Evolutionary conservation across 2,329 filamentous ascomycete species (phyloP).

Genomic region (Macrophomina pseudophaseolina): DNA sequence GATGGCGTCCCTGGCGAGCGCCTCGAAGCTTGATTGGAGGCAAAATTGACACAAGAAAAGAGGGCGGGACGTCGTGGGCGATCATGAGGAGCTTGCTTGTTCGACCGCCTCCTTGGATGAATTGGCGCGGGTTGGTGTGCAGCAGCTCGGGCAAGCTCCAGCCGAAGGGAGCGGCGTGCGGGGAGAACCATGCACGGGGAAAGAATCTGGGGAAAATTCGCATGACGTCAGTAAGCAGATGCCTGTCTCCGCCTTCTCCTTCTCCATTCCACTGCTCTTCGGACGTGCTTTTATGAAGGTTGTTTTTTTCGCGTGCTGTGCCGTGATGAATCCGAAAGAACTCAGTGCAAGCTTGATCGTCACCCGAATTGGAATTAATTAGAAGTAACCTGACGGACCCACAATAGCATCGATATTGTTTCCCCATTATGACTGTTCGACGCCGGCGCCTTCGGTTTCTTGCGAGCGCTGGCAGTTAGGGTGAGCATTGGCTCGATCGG

Average conservation of each 20-base stretch:
- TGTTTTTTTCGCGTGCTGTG: too few species aligned
- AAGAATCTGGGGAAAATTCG: conserved; percentile 15
- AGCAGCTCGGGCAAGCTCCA: conserved; percentile 11
- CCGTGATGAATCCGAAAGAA: too few species aligned
- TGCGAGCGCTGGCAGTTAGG: too few species aligned
- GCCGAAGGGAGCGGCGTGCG: conserved; percentile 13
- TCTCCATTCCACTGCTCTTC: too few species aligned
- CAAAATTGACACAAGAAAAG: conserved; percentile 1
- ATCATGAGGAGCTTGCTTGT: conserved; percentile 14
- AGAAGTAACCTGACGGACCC: too few species aligned
- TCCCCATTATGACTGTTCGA: too few species aligned
- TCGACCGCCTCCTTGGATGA: background rate
- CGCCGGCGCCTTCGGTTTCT: too few species aligned
- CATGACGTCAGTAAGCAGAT: conserved; percentile 14
- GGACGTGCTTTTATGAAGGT: too few species aligned
- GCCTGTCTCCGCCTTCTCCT: background rate
- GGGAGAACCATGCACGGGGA: conserved; percentile 2
- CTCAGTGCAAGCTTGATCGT: too few species aligned
- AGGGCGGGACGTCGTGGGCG: conserved; percentile 6
- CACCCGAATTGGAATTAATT: too few species aligned
- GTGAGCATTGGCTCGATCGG: too few species aligned
- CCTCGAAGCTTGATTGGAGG: conserved; percentile 23
- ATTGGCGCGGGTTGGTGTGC: background rate
- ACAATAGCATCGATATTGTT: too few species aligned
- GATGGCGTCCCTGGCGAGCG: background rate